These are phyloP conservation scores for Microbotryum intermedium DNA, from an alignment of 1,284 basidiomycete species.

Conservation along the genomic window DNA sequence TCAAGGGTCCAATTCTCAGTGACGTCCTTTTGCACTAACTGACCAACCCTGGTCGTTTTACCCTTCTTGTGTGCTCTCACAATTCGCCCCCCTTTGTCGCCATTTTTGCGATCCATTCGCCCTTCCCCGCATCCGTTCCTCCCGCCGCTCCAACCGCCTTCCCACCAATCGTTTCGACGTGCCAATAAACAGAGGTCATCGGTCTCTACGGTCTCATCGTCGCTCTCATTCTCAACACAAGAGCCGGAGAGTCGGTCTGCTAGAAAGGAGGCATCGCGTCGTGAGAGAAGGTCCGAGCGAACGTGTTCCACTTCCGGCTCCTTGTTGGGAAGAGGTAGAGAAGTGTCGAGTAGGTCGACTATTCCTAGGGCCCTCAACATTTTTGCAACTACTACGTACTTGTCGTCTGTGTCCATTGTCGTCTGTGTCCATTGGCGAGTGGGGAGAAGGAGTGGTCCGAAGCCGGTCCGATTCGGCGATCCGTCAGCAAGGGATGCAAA, in stretches of 20 bases:
- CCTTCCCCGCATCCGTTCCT: not conserved
- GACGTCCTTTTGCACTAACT: not conserved
- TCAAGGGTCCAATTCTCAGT: not conserved
- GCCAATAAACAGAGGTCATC: slow-evolving; percentile 64
- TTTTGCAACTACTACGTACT: no score
- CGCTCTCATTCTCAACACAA: slow-evolving; percentile 73
- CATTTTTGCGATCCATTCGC: not conserved
- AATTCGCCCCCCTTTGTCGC: not conserved
- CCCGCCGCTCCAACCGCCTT: slow-evolving; percentile 12
- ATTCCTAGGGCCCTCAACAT: no score
- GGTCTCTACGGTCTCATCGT: slow-evolving; percentile 79
- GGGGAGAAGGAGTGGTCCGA: no score
- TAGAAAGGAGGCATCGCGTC: not conserved
- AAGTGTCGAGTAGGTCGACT: no score
- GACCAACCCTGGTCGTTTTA: not conserved
- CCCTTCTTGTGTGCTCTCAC: not conserved
- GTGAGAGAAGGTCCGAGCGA: no score
- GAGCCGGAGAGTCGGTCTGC: slow-evolving; percentile 21
- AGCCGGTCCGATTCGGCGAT: no score
- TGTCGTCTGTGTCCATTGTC: no score
- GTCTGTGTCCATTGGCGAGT: no score
- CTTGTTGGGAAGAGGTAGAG: no score
- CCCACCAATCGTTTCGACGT: slow-evolving; percentile 58
- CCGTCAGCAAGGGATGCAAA: no score
- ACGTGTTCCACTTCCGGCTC: no score